Evolutionary conservation across 2,329 filamentous ascomycete genomes (phyloP), one percentile per base, ranked within the genome.

Genomic region (Colletotrichum orbiculare): DNA sequence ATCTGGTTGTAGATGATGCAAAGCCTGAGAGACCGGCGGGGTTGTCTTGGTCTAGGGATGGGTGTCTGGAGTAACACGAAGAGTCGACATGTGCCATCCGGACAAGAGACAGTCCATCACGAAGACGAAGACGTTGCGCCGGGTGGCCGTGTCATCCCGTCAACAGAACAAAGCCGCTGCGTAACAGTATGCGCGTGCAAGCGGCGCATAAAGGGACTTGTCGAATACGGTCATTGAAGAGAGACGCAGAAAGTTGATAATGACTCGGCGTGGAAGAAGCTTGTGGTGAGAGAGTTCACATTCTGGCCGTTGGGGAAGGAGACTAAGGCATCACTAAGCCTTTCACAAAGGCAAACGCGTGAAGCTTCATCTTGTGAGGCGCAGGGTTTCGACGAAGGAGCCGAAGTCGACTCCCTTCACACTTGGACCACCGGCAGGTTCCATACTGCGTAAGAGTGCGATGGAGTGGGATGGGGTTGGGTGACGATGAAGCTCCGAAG

Each of bases 371-470:
- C 25, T 45, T 41, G 39, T 4, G 50, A 52, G 61, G 50, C 61
- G 57, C 61, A 64, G 61, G 50, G 62, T 62, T 65, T 62, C 62
- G 62, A 13, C 35, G 17, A 8, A 37, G 52, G 41, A 17, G 25
- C 25, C 25, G 25, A 38, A 10, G 15, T 46, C 6, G 15, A 25
- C 25, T 25, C 25, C 3, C 25, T 5, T 25, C 25, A 25, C 25
- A 25, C 25, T 25, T 25, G 25, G 25, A 25, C 25, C 25, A 25
- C 25, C 25, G 4, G 4, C 4, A 25, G 25, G 25, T 25, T 25
- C 25, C 25, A 25, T 25, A 25, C 13, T 41, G 9, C 10, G 39
- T 41, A 10, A 10, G 39, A 13, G 9, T 41, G 39, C 13, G 39
- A 41, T 10, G 39, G 10, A 41, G 39, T 41, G 13, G 39, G 10